These are phyloP conservation scores for Vitis rupestris DNA, from an alignment of 164 flowering plant genomes.

Conservation along the genomic window DNA sequence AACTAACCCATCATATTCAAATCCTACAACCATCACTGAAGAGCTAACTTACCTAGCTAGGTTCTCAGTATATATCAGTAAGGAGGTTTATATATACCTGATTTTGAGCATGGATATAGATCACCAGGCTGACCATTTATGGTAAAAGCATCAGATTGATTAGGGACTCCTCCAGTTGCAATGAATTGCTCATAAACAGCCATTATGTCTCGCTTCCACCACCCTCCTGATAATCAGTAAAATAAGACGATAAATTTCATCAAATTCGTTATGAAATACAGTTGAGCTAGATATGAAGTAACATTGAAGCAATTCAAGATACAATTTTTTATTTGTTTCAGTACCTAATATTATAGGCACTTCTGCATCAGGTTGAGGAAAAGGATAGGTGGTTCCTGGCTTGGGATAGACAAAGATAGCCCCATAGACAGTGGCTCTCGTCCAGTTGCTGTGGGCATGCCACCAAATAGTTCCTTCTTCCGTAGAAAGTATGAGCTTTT, in stretches of 20 bases:
- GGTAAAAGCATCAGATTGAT: conserved; percentile 19
- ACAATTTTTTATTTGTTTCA: too few relatives aligned
- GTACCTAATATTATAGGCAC: conserved; percentile 37
- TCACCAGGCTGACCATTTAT: conserved; percentile 35
- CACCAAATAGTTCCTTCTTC: conserved; percentile 66
- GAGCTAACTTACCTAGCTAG: too few relatives aligned
- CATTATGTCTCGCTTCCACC: conserved; percentile 20
- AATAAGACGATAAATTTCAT: neutral
- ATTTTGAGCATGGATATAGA: conserved; percentile 27
- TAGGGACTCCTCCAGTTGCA: conserved; percentile 14
- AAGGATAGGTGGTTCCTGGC: conserved; percentile 28
- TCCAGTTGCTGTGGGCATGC: conserved; percentile 66
- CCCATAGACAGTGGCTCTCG: conserved; percentile 46
- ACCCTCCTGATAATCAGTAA: neutral
- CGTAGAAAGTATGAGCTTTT: conserved; percentile 23
- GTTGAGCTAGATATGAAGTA: too few relatives aligned
- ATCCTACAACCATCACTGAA: too few relatives aligned
- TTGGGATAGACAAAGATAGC: conserved; percentile 31
- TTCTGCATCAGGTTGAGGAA: conserved; percentile 28
- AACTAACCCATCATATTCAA: too few relatives aligned
- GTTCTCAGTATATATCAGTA: too few relatives aligned
- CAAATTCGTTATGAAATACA: neutral
- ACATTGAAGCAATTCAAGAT: neutral
- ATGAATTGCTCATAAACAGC: conserved; percentile 4
- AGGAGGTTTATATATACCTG: conserved; percentile 9